These are phyloP conservation scores for Stagonosporopsis tanaceti DNA, from an alignment of 2,329 filamentous ascomycete species.

Conservation along the genomic window DNA sequence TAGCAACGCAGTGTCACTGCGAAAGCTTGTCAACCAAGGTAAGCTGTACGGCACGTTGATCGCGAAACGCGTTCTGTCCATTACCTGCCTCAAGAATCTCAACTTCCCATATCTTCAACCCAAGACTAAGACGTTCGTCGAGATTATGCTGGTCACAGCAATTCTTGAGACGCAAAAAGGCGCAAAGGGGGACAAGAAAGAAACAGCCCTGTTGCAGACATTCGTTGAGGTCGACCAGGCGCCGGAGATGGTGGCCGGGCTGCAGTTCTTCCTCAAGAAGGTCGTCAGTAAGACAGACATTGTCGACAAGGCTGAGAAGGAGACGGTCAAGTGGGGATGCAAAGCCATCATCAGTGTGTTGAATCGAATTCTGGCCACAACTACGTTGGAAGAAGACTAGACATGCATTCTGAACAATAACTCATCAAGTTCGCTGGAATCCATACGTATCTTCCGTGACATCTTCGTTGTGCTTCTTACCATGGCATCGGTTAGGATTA, in stretches of 20 bases:
- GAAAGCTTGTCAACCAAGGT: constrained; percentile 71
- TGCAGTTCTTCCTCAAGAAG: constrained; percentile 83
- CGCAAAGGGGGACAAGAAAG: constrained; percentile 57
- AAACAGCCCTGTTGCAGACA: constrained; percentile 68
- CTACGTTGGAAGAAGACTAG: constrained; percentile 51
- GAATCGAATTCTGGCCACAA: constrained; percentile 43
- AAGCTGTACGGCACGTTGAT: constrained; percentile 72
- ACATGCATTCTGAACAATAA: constrained; percentile 3
- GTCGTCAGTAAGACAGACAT: constrained; percentile 72
- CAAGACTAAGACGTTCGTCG: constrained; percentile 79
- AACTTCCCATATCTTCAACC: constrained; percentile 80
- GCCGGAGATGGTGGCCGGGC: constrained; percentile 73
- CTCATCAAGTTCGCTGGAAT: neutral
- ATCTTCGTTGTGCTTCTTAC: constrained; percentile 7
- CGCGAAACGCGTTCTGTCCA: constrained; percentile 64
- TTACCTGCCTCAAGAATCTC: constrained; percentile 71
- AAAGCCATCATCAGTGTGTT: constrained; percentile 50
- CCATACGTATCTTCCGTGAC: neutral
- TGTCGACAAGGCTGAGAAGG: constrained; percentile 59
- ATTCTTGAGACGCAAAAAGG: constrained; percentile 71
- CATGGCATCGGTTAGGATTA: neutral
- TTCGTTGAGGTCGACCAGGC: constrained; percentile 71
- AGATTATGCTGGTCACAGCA: constrained; percentile 79
- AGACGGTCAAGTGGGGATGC: constrained; percentile 58
- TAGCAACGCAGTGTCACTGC: constrained; percentile 58